Evolutionary conservation across 2,329 filamentous ascomycete genomes (phyloP), one percentile per base, ranked within the genome.

Genomic region (Orbilia brochopaga): DNA sequence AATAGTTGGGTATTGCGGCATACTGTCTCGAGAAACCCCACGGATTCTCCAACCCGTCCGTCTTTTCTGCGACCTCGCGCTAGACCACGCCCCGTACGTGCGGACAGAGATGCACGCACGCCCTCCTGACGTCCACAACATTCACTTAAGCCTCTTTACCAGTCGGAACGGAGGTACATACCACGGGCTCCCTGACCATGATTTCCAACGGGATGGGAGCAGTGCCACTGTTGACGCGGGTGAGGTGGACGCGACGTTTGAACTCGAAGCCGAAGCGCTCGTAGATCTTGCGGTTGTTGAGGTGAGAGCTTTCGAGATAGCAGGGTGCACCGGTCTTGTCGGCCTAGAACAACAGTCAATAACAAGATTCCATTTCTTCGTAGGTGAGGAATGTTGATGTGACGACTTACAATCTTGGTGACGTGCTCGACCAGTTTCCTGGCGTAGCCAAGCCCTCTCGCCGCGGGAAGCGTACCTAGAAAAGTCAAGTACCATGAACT

Each of bases 401-500:
- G 55, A 42, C n/a, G n/a, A 80, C 82, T 73, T 79, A 88, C 87
- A 82, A 83, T 83, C 50, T 79, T 80, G 58, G 88, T 87, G 80
- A 91, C 87, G 78, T 90, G 83, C 78, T 87, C 83, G 74, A 94
- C 86, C 73, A 92, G 83, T 80, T 86, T 88, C 75, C 83, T 83
- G 15, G 87, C 89, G 79, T 90, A 90, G 10, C 91, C 90, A 75
- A 87, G 87, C 53, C 90, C 86, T 72, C 88, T 85, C 2, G 87
- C 86, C 73, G 82, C 83, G 35, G 88, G 86, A 79, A 87, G 89
- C 56, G 89, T 92, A 73, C 90, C 91, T 73, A 95, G 83, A 79
- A 93, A 94, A 53, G 92, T 89, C 61, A 95, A 86, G 79, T 94
- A 94, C 84, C 90, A 94, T 77, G 85, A 87, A 72, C 89, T 83